phyloP scores from a whole-genome alignment of 2,329 filamentous ascomycete species.

The Cylindrodendrum hubeiense region DNA sequence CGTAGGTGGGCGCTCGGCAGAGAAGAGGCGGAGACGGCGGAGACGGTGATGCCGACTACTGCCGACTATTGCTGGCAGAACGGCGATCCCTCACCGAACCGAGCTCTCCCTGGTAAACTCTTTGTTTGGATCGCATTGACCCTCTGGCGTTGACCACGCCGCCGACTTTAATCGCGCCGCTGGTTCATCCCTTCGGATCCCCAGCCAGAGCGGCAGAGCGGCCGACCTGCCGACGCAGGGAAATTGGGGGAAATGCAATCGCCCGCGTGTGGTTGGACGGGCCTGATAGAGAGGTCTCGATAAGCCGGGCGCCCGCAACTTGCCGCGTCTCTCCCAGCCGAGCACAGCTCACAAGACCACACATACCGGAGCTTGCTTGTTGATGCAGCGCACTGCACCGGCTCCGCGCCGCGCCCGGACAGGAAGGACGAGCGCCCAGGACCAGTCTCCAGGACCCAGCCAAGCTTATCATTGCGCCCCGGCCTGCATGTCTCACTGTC shows the following conservation, averaged over 20 bases:
- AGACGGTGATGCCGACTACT: too few species aligned
- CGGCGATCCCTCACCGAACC: neutral
- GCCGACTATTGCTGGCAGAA: too few species aligned
- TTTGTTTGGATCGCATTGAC: neutral
- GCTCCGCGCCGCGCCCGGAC: neutral
- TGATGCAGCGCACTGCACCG: neutral
- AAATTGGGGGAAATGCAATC: neutral
- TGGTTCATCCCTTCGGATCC: neutral
- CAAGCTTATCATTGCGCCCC: neutral
- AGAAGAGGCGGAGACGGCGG: too few species aligned
- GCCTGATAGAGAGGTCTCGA: neutral
- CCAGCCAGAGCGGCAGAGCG: neutral
- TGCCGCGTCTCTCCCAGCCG: neutral
- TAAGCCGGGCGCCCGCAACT: neutral
- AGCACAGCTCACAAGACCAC: neutral
- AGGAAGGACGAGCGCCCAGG: neutral
- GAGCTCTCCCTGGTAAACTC: too few species aligned
- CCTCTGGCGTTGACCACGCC: neutral
- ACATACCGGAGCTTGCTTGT: neutral
- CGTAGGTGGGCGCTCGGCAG: too few species aligned
- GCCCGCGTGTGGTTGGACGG: neutral
- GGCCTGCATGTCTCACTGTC: constrained; percentile 6
- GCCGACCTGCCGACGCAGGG: too few species aligned
- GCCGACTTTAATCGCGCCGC: too few species aligned
- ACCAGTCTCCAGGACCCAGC: neutral